phyloP scores from a whole-genome alignment of 148 eudicot species.

The Selenicereus undatus region DNA sequence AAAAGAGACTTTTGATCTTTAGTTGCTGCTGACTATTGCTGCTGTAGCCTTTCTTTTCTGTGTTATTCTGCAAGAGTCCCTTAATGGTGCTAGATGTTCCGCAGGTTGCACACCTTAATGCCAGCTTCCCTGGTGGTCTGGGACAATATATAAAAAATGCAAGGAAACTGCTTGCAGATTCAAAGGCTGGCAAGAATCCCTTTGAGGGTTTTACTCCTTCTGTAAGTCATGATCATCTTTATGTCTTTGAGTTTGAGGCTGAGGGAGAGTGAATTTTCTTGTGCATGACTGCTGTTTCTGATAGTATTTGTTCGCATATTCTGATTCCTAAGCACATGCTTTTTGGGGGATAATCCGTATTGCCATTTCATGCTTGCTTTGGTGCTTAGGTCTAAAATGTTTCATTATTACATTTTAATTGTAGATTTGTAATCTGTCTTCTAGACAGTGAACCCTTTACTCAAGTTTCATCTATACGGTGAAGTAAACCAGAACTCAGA shows the following conservation, averaged over 20 bases:
- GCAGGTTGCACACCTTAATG: conserved; percentile 70
- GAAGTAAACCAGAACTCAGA: neutral
- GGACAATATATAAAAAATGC: conserved; percentile 76
- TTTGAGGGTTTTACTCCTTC: conserved; percentile 94
- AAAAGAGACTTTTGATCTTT: neutral
- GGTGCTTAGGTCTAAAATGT: neutral
- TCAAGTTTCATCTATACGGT: too few relatives aligned
- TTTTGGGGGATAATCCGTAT: neutral
- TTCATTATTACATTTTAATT: neutral
- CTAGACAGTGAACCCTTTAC: neutral
- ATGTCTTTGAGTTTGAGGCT: neutral
- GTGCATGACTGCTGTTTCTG: neutral
- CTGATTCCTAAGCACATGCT: neutral
- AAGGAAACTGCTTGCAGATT: conserved; percentile 77
- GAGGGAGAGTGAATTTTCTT: neutral
- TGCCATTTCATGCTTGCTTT: neutral
- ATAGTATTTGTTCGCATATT: neutral
- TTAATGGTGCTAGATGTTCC: conserved; percentile 12
- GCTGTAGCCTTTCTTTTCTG: neutral
- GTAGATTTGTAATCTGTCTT: neutral
- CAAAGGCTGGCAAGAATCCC: conserved; percentile 89
- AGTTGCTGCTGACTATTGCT: neutral
- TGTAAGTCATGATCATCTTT: conserved; percentile 44
- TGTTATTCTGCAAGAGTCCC: conserved; percentile 3
- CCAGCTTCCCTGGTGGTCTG: conserved; percentile 90